Evolutionary conservation across 192 early-diverging fungal genomes (phyloP), one percentile per base, ranked within the genome.

Genomic region (Backusella australiensis): DNA sequence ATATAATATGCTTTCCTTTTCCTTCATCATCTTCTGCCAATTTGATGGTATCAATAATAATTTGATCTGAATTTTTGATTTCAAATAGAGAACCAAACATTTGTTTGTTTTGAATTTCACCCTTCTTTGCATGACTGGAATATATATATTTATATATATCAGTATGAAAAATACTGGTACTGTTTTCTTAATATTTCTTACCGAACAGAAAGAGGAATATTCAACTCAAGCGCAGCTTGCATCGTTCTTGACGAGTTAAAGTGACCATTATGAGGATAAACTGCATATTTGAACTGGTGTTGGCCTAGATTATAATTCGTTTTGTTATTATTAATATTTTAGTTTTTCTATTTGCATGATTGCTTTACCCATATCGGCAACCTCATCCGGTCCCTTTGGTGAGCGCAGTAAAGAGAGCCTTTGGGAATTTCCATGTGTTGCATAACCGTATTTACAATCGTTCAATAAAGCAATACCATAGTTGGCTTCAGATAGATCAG

Each of bases 361-460:
- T 34, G 3, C 29, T 74, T 75, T 81, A 86, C 87, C 90, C 72
- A 92, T 90, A 80, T 93, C 93, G 66, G 84, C 87, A 69, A 90
- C 56, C 32, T 78, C 83, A 81, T 94, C 93, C 0, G 92, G 92
- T 9, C 89, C 86, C 86, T 99, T 99, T 12, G 97, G 94, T 1
- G 96, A 85, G 8, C 96, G 88, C 67, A 99, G 79, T 12, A 99
- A 75, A 4, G 94, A 94, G 76, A 99, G 82, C 0, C 93, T 77
- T 86, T 97, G 96, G 1, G 90, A 86, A 74, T 94, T 94, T 15
- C 84, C 93, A 73, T 95, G 90, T 23, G 92, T 93, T 1, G 96
- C 88, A 81, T 94, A 96, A 15, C 98, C 98, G 82, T 97, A 99
- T 79, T 99, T 99, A 90, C 94, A 91, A 82, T 99, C 96, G 78